Percentiles rank a stretch among this genome's conserved stretches.
Conservation (phyloP, 1,284 basidiomycete species). For the Coniferiporia weirii region DNA sequence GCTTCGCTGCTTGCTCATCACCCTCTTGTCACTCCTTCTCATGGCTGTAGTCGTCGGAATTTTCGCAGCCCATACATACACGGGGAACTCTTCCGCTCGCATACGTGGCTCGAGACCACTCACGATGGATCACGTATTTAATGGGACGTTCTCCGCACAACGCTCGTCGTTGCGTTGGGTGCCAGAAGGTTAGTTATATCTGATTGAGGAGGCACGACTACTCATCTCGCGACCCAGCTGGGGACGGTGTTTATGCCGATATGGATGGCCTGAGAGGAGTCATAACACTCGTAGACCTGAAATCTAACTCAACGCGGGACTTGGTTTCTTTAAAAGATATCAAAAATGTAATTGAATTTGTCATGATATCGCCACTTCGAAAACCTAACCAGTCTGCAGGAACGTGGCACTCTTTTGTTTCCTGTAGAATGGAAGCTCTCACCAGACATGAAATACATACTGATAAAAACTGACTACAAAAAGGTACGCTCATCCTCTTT, state of each 20-base stretch:
- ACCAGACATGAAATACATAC: constrained; percentile 81
- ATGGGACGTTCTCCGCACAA: constrained; percentile 70
- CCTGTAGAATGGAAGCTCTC: constrained; percentile 74
- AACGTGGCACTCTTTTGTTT: constrained; percentile 46
- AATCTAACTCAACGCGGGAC: constrained; percentile 62
- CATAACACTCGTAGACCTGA: constrained; percentile 76
- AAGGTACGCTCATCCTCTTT: constrained; percentile 46
- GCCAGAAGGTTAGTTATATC: constrained; percentile 62
- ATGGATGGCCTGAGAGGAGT: constrained; percentile 41
- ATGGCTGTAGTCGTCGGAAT: constrained; percentile 61
- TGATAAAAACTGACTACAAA: constrained; percentile 66
- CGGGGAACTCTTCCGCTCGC: constrained; percentile 42
- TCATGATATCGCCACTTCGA: neutral
- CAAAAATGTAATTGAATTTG: constrained; percentile 46
- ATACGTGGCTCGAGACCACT: constrained; percentile 59
- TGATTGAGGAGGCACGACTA: neutral
- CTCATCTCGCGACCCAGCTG: constrained; percentile 46
- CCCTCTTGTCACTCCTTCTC: constrained; percentile 47
- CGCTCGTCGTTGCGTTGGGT: constrained; percentile 69
- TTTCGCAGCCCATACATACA: constrained; percentile 66
- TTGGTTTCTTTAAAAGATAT: constrained; percentile 57
- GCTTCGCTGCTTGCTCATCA: constrained; percentile 49
- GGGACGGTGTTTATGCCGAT: constrained; percentile 85
- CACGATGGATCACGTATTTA: constrained; percentile 85
- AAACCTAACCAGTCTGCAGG: constrained; percentile 34